Evolutionary conservation across 768 basidiomycete genomes (phyloP), one percentile per base, ranked within the genome.

Genomic region (Agaricus blazei): DNA sequence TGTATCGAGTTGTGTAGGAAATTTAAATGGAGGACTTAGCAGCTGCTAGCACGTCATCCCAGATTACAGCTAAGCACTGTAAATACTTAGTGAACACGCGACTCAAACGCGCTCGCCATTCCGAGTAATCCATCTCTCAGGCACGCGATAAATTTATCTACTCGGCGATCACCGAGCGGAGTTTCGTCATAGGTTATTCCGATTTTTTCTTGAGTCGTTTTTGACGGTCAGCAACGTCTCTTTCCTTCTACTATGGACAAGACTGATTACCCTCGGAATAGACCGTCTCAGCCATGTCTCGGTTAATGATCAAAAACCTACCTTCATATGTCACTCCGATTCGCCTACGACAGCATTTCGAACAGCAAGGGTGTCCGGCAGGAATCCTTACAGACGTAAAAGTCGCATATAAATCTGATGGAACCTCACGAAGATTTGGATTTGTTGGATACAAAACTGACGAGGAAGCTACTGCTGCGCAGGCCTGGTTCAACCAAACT

Each of bases 401-500:
- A 67, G 78, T 98, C 49, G 83, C 92, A 3, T 76, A 76, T 27
- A 89, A 90, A 68, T 72, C 70, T 0, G 85, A 92, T 65, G 93
- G 93, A 1, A 86, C 85, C 0, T 86, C 88, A 0, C 77, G 97
- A 7, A 78, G 90, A 34, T 95, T 99, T 67, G 97, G 90, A 0
- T 99, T 98, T 64, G 77, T 96, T 8, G 97, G 97, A 0, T 98
- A 85, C 76, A 93, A 90, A 71, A 81, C 85, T 0, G 77, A 86
- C 29, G 73, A 79, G 28, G 90, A 97, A 56, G 96, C 96, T 0
- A 54, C 70, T 5, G 75, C 76, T 4, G 94, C 90, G 0, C 82
- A 80, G 65, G 80, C 85, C 36, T 98, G 89, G 88, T 95, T 89
- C 61, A 83, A 95, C 67, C 77, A 80, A 24, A 90, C 88, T 0